phyloP scores from a whole-genome alignment of 306 rosid species.

The Lathyrus tuberosus region DNA sequence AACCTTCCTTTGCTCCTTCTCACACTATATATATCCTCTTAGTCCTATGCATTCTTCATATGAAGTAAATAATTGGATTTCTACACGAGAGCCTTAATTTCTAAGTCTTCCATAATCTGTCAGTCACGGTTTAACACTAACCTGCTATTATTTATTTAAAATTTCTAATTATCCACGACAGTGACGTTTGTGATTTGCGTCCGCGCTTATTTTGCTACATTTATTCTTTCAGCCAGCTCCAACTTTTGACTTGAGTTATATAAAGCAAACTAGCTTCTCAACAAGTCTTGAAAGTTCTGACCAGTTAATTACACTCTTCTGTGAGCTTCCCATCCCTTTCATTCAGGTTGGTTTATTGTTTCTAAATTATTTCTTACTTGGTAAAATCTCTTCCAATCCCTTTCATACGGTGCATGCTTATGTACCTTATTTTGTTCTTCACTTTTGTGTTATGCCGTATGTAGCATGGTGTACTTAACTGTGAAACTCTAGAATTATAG shows the following conservation, averaged over 20 bases:
- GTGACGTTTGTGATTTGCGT: conserved; percentile 41
- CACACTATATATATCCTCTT: conserved; percentile 25
- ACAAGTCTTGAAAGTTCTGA: conserved; percentile 33
- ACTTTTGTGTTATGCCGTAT: neutral
- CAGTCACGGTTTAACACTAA: conserved; percentile 1
- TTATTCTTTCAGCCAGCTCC: conserved; percentile 49
- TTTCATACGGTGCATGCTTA: neutral
- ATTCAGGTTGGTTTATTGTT: conserved; percentile 46
- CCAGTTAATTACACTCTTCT: conserved; percentile 22
- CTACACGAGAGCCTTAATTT: conserved; percentile 35
- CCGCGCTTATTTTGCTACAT: conserved; percentile 37
- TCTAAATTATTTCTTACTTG: conserved; percentile 27
- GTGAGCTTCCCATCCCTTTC: conserved; percentile 30
- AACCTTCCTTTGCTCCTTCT: conserved; percentile 26
- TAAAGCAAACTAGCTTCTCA: conserved; percentile 44
- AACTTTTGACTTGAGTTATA: conserved; percentile 58
- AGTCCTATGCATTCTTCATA: conserved; percentile 9
- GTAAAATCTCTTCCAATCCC: neutral
- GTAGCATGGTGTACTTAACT: neutral
- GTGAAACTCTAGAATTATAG: neutral
- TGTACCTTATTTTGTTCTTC: neutral
- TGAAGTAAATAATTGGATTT: conserved; percentile 21
- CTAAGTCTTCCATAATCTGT: conserved; percentile 30
- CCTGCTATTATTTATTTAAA: neutral
- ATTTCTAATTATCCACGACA: conserved; percentile 34